Evolutionary conservation across 768 basidiomycete genomes (phyloP).

Genomic region (Kwoniella heveanensis): DNA sequence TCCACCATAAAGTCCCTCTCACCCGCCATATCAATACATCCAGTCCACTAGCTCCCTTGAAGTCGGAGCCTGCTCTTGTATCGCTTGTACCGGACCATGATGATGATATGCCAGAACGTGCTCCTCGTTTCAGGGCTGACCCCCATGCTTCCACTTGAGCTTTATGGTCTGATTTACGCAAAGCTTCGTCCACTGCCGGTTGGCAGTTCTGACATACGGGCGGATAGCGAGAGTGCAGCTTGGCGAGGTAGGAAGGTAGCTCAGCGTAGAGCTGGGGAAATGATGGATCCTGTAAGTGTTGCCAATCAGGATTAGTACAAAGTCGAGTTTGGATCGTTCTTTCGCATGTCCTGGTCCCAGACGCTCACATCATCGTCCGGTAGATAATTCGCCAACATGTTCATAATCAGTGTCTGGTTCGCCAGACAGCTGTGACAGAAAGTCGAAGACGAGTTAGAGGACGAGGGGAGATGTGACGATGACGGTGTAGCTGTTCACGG

Average conservation of each 20-base stretch:
- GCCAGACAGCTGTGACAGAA: conserved; percentile 89
- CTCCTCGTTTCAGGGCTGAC: conserved; percentile 69
- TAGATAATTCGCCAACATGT: conserved; percentile 85
- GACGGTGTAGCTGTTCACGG: conserved; percentile 36
- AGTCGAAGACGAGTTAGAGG: conserved; percentile 24
- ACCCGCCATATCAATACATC: conserved; percentile 70
- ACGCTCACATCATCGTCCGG: conserved; percentile 71
- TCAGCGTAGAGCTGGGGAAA: conserved; percentile 67
- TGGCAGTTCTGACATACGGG: conserved; percentile 77
- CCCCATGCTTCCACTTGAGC: conserved; percentile 68
- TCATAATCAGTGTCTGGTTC: conserved; percentile 85
- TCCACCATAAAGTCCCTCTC: conserved; percentile 69
- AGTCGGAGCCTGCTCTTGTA: neutral
- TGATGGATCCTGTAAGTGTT: conserved; percentile 67
- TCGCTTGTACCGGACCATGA: neutral
- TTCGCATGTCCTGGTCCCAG: too few relatives aligned
- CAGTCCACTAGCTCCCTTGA: conserved; percentile 57
- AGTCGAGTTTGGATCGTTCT: too few relatives aligned
- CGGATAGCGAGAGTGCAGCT: conserved; percentile 79
- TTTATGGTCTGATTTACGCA: conserved; percentile 75
- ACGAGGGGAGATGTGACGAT: conserved; percentile 38
- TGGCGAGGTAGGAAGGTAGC: conserved; percentile 72
- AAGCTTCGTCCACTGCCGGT: conserved; percentile 78
- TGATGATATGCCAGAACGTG: conserved; percentile 45
- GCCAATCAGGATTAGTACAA: neutral